Percentiles rank a stretch among this genome's conserved stretches.
Conservation (phyloP, 1,139 yeast species). For the Suhomyces panamericanus region DNA sequence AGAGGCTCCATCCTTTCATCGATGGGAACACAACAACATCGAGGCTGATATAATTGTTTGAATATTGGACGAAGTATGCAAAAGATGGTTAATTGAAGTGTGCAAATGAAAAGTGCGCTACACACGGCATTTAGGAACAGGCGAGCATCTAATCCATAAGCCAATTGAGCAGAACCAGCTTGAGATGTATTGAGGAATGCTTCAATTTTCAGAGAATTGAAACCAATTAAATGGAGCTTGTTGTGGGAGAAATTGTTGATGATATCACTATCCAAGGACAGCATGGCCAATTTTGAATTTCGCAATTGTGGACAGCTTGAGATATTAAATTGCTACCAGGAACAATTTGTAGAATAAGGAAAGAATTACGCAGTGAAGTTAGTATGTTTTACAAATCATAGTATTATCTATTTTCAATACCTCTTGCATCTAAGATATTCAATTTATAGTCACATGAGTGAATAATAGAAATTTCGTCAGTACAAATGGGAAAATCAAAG, state of each 20-base stretch:
- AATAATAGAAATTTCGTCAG: too few species aligned
- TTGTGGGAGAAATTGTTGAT: slow-evolving; percentile 5
- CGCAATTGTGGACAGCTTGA: too few species aligned
- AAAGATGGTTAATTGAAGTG: slow-evolving; percentile 53
- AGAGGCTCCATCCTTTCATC: slow-evolving; percentile 39
- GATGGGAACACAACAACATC: slow-evolving; percentile 45
- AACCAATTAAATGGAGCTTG: slow-evolving; percentile 15
- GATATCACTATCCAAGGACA: neutral
- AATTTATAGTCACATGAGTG: too few species aligned
- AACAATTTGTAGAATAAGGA: too few species aligned
- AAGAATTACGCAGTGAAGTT: too few species aligned
- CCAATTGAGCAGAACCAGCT: slow-evolving; percentile 52
- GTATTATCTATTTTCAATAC: too few species aligned
- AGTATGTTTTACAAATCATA: too few species aligned
- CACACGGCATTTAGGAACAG: slow-evolving; percentile 49
- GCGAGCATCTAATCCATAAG: slow-evolving; percentile 41
- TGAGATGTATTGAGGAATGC: slow-evolving; percentile 57
- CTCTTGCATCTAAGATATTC: too few species aligned
- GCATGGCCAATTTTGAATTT: neutral
- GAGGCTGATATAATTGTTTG: slow-evolving; percentile 57
- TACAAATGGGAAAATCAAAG: too few species aligned
- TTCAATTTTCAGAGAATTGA: slow-evolving; percentile 22
- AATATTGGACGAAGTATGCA: slow-evolving; percentile 50
- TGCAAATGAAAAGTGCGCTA: slow-evolving; percentile 52
- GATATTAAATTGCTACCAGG: too few species aligned